phyloP scores from a whole-genome alignment of 768 basidiomycete species.

The Arthromyces matolae region DNA sequence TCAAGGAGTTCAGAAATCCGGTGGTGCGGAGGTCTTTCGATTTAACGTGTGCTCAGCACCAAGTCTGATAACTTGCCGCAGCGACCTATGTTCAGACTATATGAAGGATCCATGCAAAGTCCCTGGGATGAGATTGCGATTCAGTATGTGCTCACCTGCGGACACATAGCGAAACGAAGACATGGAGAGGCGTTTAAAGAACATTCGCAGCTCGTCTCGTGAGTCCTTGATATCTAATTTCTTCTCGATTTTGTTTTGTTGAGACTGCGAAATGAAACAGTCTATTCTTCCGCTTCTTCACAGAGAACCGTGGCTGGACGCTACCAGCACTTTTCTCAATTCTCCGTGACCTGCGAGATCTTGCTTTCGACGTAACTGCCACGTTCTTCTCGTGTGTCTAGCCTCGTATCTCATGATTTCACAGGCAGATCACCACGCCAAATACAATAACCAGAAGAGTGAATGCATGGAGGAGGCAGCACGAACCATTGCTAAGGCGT shows the following conservation, averaged over 20 bases:
- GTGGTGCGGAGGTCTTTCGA: conserved; percentile 30
- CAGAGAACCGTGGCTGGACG: conserved; percentile 83
- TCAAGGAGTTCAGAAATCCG: conserved; percentile 66
- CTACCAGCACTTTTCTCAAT: conserved; percentile 80
- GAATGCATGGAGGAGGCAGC: conserved; percentile 86
- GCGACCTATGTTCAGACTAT: conserved; percentile 39
- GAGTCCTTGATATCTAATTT: too few relatives aligned
- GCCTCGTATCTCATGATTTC: neutral
- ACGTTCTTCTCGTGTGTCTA: neutral
- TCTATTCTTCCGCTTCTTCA: conserved; percentile 74
- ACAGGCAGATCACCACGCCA: conserved; percentile 63
- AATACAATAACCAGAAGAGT: conserved; percentile 50
- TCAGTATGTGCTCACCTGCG: conserved; percentile 75
- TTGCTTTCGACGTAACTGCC: conserved; percentile 75
- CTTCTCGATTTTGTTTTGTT: neutral
- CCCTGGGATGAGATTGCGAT: conserved; percentile 90
- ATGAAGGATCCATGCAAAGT: conserved; percentile 59
- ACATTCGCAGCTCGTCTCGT: conserved; percentile 74
- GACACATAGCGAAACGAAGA: conserved; percentile 63
- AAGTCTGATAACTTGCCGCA: conserved; percentile 9
- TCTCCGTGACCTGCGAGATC: conserved; percentile 74
- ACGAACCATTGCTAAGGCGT: conserved; percentile 82
- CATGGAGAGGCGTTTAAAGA: conserved; percentile 77
- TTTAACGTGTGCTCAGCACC: neutral
- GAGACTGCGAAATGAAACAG: conserved; percentile 31